Percentiles rank a stretch among this genome's conserved stretches.
Evolutionary conservation across 139 green algal species (phyloP).

Genomic region (Chlorella ohadii): DNA sequence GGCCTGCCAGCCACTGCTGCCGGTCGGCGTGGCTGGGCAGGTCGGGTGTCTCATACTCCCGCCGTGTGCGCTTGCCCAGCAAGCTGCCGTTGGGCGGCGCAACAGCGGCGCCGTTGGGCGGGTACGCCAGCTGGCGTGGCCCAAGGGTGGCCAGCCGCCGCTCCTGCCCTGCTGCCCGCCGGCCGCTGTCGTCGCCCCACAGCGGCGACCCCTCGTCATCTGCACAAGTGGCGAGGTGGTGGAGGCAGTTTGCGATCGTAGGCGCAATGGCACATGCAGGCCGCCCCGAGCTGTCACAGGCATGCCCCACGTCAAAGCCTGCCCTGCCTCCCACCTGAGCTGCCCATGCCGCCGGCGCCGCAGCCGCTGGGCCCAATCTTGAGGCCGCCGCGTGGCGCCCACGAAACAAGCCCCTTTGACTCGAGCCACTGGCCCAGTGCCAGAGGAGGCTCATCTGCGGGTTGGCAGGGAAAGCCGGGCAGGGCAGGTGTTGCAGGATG

Average conservation of each 20-base stretch:
- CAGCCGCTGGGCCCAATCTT: constrained; percentile 31
- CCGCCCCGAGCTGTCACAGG: too few species aligned
- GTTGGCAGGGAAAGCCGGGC: background rate
- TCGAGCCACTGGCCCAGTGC: constrained; percentile 43
- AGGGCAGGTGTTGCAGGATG: background rate
- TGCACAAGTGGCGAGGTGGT: background rate
- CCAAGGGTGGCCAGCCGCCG: background rate
- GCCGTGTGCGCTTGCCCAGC: constrained; percentile 13
- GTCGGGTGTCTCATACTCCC: constrained; percentile 27
- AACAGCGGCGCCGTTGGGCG: background rate
- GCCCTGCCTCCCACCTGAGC: background rate
- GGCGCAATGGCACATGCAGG: too few species aligned
- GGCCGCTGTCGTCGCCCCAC: background rate
- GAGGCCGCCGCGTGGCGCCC: constrained; percentile 18
- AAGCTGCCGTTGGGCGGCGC: background rate
- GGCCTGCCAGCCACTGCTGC: constrained; percentile 15
- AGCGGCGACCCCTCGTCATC: constrained; percentile 19
- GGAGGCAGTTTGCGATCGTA: too few species aligned
- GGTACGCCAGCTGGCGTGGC: background rate
- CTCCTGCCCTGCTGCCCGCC: background rate
- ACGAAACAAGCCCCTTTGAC: constrained; percentile 14
- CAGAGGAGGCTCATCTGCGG: constrained; percentile 27
- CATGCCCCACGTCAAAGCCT: too few species aligned
- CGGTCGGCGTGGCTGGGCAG: constrained; percentile 8
- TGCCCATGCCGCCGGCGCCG: constrained; percentile 17